Percentiles rank a stretch among this genome's conserved stretches.
phyloP scores from a whole-genome alignment of 768 basidiomycete species.

The Cyclocybe cylindracea region DNA sequence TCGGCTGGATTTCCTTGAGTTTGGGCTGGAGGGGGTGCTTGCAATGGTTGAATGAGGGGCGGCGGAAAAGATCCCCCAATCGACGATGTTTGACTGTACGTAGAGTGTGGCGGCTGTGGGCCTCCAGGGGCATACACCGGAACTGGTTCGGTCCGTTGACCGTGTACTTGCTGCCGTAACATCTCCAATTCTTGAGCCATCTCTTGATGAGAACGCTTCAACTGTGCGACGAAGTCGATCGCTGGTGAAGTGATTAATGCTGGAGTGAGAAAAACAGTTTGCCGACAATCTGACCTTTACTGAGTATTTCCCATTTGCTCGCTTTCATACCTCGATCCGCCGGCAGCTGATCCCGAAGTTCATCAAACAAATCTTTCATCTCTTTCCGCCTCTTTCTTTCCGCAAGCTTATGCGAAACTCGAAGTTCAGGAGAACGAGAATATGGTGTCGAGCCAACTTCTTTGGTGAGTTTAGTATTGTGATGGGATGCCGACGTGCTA shows the following conservation, averaged over 20 bases:
- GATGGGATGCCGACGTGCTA: too few relatives aligned
- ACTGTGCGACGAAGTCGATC: conserved; percentile 81
- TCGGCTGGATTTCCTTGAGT: conserved; percentile 35
- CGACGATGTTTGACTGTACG: conserved; percentile 51
- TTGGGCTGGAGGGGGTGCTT: conserved; percentile 25
- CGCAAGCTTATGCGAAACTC: conserved; percentile 95
- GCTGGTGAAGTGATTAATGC: conserved; percentile 42
- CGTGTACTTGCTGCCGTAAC: conserved; percentile 73
- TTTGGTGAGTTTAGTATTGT: conserved; percentile 24
- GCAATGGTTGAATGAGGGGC: conserved; percentile 45
- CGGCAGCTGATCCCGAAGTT: conserved; percentile 89
- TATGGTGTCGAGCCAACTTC: conserved; percentile 75
- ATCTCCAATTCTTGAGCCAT: conserved; percentile 80
- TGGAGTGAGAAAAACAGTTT: conserved; percentile 7
- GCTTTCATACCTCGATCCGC: conserved; percentile 94
- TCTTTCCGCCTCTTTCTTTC: conserved; percentile 97
- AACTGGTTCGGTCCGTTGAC: conserved; percentile 57
- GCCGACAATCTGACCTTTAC: conserved; percentile 65
- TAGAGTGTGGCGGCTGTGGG: conserved; percentile 45
- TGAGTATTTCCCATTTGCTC: conserved; percentile 99
- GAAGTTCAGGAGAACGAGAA: conserved; percentile 91
- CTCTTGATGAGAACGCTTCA: conserved; percentile 78
- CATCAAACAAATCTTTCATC: conserved; percentile 99
- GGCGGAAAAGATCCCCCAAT: conserved; percentile 45
- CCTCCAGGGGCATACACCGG: conserved; percentile 51